These are phyloP conservation scores for Beta vulgaris DNA, from an alignment of 148 eudicot species.

Conservation along the genomic window DNA sequence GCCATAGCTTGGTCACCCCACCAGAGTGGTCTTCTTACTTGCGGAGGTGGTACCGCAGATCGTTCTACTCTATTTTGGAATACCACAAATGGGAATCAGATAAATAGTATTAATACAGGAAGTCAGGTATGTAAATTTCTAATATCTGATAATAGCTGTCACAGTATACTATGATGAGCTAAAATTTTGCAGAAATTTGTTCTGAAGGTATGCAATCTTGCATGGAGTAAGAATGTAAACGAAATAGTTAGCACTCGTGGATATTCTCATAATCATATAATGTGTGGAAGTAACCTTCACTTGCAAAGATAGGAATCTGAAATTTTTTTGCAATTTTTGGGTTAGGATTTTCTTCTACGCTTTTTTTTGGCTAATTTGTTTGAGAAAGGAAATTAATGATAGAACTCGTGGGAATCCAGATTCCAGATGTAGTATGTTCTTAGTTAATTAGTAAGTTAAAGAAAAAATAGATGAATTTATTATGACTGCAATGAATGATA, in stretches of 20 bases:
- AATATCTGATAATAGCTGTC: neutral
- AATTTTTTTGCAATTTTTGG: too few relatives aligned
- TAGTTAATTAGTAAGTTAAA: neutral
- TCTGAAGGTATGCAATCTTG: conserved; percentile 86
- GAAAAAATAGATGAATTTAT: neutral
- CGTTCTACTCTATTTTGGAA: conserved; percentile 97
- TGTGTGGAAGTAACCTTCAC: conserved; percentile 98
- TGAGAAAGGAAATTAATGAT: too few relatives aligned
- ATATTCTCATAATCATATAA: conserved; percentile 93
- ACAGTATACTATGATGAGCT: neutral
- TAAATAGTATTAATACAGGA: conserved; percentile 81
- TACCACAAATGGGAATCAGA: conserved; percentile 78
- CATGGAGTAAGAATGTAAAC: conserved; percentile 99
- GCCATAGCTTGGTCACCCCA: conserved; percentile 99
- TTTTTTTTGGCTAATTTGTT: too few relatives aligned
- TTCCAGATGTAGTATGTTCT: neutral
- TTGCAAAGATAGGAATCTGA: conserved; percentile 55
- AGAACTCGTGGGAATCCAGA: too few relatives aligned
- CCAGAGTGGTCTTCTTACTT: conserved; percentile 76
- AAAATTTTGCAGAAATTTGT: neutral
- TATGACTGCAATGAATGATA: neutral
- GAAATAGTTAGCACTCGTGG: conserved; percentile 99
- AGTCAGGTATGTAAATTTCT: conserved; percentile 61
- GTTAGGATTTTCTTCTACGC: too few relatives aligned
- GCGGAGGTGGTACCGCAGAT: conserved; percentile 98